These are phyloP conservation scores for Fusarium dimerum DNA, from an alignment of 2,329 filamentous ascomycete species.

Conservation along the genomic window DNA sequence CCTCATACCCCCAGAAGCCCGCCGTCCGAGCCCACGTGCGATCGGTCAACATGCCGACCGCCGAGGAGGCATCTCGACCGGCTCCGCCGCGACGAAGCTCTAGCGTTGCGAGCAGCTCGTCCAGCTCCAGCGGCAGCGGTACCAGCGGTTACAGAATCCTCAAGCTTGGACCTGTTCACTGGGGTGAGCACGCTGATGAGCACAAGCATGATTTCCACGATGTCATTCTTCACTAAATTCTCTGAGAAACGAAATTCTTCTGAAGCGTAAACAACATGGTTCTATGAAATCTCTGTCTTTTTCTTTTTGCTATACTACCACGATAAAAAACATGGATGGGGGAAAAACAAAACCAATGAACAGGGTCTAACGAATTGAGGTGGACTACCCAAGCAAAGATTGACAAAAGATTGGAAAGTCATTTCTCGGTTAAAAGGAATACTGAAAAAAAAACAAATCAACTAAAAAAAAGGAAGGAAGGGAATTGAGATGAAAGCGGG, in stretches of 20 bases:
- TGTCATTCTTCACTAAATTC: constrained; percentile 41
- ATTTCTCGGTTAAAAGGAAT: no score
- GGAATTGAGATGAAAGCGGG: constrained; percentile 17
- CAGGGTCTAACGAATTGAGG: not conserved
- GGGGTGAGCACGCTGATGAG: constrained; percentile 59
- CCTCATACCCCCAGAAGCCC: constrained; percentile 53
- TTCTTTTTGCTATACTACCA: constrained; percentile 8
- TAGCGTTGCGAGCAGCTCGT: constrained; percentile 22
- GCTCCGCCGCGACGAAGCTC: constrained; percentile 50
- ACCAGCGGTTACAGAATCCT: constrained; percentile 51
- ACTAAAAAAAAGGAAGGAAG: constrained; percentile 4
- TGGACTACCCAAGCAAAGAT: not conserved
- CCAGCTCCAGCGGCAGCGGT: constrained; percentile 38
- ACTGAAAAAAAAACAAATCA: no score
- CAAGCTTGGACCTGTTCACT: constrained; percentile 66
- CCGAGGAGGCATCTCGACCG: constrained; percentile 24
- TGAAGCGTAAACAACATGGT: no score
- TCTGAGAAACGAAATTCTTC: constrained; percentile 6
- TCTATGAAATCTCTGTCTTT: constrained; percentile 15
- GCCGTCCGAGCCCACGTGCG: constrained; percentile 31
- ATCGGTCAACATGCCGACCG: constrained; percentile 22
- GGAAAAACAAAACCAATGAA: not conserved
- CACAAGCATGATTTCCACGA: constrained; percentile 59
- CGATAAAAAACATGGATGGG: constrained; percentile 1
- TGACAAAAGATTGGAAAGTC: not conserved